Percentiles rank a stretch among this genome's conserved stretches.
Evolutionary conservation across 2,329 filamentous ascomycete genomes (phyloP).

Genomic region (Apiospora arundinis): DNA sequence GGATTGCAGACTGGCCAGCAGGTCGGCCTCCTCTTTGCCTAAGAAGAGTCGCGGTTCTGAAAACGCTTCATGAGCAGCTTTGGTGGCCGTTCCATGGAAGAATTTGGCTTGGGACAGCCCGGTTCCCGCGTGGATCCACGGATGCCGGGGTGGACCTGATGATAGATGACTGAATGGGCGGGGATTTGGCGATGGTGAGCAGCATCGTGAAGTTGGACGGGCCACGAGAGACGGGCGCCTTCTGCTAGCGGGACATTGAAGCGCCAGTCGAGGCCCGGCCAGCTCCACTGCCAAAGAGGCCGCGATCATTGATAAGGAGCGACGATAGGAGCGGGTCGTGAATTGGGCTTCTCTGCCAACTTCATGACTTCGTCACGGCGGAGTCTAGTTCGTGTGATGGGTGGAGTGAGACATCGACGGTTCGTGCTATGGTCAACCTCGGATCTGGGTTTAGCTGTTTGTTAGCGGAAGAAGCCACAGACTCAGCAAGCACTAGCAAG

Average conservation of each 20-base stretch:
- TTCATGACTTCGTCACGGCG: slow-evolving; percentile 12
- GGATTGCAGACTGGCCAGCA: neutral
- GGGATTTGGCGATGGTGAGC: neutral
- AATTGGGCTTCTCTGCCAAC: neutral
- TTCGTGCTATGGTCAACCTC: slow-evolving; percentile 3
- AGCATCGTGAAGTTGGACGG: neutral
- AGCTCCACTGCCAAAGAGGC: slow-evolving; percentile 30
- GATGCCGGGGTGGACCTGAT: neutral
- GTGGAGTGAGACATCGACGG: neutral
- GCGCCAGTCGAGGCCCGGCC: slow-evolving; percentile 31
- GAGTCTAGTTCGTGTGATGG: neutral
- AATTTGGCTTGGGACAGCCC: neutral
- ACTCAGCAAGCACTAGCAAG: neutral
- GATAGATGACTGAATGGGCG: neutral
- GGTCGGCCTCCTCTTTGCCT: neutral
- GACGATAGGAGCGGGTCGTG: slow-evolving; percentile 20
- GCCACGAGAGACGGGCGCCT: neutral
- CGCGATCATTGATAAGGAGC: slow-evolving; percentile 31
- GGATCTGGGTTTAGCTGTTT: neutral
- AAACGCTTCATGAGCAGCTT: neutral
- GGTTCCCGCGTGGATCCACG: neutral
- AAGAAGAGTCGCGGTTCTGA: neutral
- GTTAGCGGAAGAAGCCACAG: neutral
- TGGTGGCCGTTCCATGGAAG: neutral
- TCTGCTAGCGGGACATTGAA: slow-evolving; percentile 24